Evolutionary conservation across 805 yeast genomes (phyloP), one percentile per base, ranked within the genome.

Genomic region (Metahyphopichia silvanorum): DNA sequence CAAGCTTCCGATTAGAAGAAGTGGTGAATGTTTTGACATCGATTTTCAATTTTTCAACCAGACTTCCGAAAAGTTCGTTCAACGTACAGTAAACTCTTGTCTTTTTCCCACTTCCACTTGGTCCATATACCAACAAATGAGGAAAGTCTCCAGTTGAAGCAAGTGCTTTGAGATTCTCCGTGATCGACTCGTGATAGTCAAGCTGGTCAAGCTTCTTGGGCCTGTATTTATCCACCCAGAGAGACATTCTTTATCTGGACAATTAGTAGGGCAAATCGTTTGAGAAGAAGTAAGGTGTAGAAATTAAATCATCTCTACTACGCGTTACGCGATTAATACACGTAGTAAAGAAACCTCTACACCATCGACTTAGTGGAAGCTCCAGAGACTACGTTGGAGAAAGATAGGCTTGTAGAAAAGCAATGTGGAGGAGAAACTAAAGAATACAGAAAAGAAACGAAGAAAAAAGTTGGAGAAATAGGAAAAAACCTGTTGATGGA

Each of bases 91-190:
- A 72, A 6, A 88, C 84, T 43, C 98, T 75, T 7, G 98, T 93
- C 66, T 93, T 94, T 55, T 93, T 93, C 37, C 99, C 99, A 11
- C 95, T 86, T 4, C 99, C 99, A 22, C 88, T 79, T 1, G 98
- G 98, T 0, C 99, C 99, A 54, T 91, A 91, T 2, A 93, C 76
- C 17, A 93, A 64, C 29, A 93, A 59, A 63, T 93, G 98, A 2
- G 99, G 99, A 50, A 93, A 81, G 55, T 93, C 97, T 0, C 88
- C 89, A 2, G 86, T 74, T 0, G 73, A 56, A 28, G 74, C 69
- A 25, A 82, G 60, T 2, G 93, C 78, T 28, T 64, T 58, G 21
- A 93, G 64, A 37, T 82, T 74, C 22, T 65, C 56, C 0, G 96
- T 77, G 18, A 89, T 74, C 4, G 70, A 72, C 0, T 58, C 59